Evolutionary conservation across 495 filamentous ascomycete species (phyloP).

Genomic region (Wilcoxina mikolae): DNA sequence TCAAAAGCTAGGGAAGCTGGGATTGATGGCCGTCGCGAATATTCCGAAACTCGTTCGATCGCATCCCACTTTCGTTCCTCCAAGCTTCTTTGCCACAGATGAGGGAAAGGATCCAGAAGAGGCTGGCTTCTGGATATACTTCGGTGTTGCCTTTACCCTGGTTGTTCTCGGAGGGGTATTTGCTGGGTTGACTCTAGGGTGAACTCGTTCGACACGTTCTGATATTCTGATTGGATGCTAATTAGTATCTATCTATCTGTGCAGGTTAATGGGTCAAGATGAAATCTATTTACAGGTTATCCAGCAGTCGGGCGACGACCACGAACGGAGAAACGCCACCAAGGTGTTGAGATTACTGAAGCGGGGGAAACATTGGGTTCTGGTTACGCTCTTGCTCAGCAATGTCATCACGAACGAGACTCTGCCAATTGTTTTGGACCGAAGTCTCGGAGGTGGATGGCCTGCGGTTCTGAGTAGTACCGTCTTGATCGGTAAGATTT

Average conservation of each 20-base stretch:
- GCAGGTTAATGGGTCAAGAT: conserved; percentile 67
- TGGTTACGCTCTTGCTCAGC: conserved; percentile 82
- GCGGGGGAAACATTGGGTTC: conserved; percentile 94
- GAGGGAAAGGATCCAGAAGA: conserved; percentile 37
- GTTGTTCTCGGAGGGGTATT: conserved; percentile 87
- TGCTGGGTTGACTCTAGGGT: conserved; percentile 88
- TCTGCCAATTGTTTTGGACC: conserved; percentile 83
- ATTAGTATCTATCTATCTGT: no score
- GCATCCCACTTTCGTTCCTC: conserved; percentile 6
- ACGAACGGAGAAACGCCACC: conserved; percentile 65
- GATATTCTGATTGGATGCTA: no score
- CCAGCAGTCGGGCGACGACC: conserved; percentile 62
- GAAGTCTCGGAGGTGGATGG: conserved; percentile 86
- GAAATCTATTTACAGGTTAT: conserved; percentile 96
- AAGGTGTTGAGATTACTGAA: conserved; percentile 68
- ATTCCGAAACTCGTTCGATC: conserved; percentile 19
- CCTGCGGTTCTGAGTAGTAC: conserved; percentile 88
- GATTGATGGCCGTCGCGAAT: conserved; percentile 15
- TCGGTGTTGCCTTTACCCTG: conserved; percentile 52
- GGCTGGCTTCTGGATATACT: conserved; percentile 47
- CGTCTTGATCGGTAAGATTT: conserved; percentile 64
- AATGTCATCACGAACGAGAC: conserved; percentile 99
- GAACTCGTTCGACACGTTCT: no score
- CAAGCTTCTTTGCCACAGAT: conserved; percentile 25
- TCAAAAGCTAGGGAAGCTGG: conserved; percentile 6